Base-by-base conservation (phyloP, 768 basidiomycete species). In the Boletus tomentosulus region DNA sequence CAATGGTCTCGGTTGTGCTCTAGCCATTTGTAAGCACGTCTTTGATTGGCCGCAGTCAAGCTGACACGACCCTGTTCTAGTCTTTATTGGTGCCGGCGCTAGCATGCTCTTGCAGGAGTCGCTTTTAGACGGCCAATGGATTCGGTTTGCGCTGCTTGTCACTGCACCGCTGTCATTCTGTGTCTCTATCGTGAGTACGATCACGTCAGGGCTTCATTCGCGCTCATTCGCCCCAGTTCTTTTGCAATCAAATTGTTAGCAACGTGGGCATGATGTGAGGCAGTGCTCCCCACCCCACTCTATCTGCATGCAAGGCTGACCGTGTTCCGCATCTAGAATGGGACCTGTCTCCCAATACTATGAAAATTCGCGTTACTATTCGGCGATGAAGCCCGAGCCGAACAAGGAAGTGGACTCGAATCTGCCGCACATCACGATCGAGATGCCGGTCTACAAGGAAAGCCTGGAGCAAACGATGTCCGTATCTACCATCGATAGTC, bases 381-480 rank as follows among this genome's bases (percentile, higher is more conserved):
- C 88, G 11, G 87, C 89, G 11, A 68, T 78, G 47, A 76, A 75
- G 42, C 86, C 89, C 0, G 76, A 73, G 25, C 68, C 82, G 0
- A 86, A 85, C 67, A 77, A 80, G 49, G 82, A 79, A 15, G 74
- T 89, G 51, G 87, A 89, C 65, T 60, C 75, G 1, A 76, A 72
- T 50, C 75, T 91, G 3, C 89, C 88, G 2, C 89, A 90, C 63
- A 76, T 91, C 15, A 87, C 87, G 1, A 75, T 93, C 46, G 84
- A 93, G 69, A 77, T 94, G 73, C 92, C 92, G 0, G 92, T 93
- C 4, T 95, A 94, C 71, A 94, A 92, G 64, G 89, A 92, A 65
- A 87, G 83, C 60, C 68, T 92, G 48, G 85, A 89, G 48, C 81
- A 87, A 63, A 89, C 87, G 0, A 92, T 92, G 89, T 90, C 67